Conservation (phyloP, 495 filamentous ascomycete genomes). For the Penicillium coffeae region DNA sequence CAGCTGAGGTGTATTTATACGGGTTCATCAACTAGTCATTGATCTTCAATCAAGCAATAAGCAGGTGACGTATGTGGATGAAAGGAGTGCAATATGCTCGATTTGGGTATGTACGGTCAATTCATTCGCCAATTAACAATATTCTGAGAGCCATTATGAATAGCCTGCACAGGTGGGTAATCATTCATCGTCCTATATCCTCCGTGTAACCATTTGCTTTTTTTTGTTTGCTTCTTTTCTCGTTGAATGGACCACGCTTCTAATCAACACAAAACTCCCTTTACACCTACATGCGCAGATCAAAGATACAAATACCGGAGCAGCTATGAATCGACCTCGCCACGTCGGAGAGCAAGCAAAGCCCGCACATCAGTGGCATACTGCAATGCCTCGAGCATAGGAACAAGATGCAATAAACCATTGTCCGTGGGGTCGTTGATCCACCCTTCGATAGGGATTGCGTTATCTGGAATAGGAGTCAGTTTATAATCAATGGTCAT, state of each 20-base stretch:
- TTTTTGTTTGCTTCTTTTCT: constrained; percentile 3
- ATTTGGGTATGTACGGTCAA: constrained; percentile 11
- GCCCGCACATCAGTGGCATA: constrained; percentile 94
- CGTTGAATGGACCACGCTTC: constrained; percentile 12
- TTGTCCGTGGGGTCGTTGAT: constrained; percentile 61
- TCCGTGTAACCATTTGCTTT: constrained; percentile 5
- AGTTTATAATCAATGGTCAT: constrained; percentile 7
- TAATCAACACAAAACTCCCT: constrained; percentile 17
- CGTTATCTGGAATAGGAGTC: constrained; percentile 21
- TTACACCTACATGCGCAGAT: constrained; percentile 19
- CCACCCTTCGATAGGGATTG: constrained; percentile 37
- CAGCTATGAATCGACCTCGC: constrained; percentile 56
- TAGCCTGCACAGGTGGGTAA: neutral
- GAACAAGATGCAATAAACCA: constrained; percentile 85
- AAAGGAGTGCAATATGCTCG: neutral
- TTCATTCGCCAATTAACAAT: constrained; percentile 11
- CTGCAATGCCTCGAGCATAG: constrained; percentile 91
- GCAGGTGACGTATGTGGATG: neutral
- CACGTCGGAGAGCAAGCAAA: constrained; percentile 78
- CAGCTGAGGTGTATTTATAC: no score
- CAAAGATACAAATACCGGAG: constrained; percentile 10
- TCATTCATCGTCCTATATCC: constrained; percentile 9
- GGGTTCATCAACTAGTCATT: no score
- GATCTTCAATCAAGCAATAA: no score
- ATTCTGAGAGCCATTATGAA: constrained; percentile 7